Evolutionary conservation across 768 basidiomycete species (phyloP).

Genomic region (Clavaria fumosa): DNA sequence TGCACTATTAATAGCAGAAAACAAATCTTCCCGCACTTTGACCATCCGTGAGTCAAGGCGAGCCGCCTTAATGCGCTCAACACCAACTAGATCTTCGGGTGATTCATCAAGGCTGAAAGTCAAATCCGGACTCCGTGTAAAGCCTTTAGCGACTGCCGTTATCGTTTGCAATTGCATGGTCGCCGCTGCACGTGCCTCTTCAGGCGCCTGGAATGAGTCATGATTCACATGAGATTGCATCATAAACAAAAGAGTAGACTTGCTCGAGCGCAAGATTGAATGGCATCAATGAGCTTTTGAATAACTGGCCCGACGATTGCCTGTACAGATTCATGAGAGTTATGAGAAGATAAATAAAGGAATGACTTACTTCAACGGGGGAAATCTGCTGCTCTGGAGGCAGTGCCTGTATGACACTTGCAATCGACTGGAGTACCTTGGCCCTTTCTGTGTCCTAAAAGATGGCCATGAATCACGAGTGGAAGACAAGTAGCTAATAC

Average conservation of each 20-base stretch:
- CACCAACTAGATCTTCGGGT: conserved; percentile 34
- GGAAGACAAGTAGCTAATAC: not conserved
- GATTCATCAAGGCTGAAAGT: conserved; percentile 39
- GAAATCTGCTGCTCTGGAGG: conserved; percentile 64
- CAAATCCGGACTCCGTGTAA: conserved; percentile 66
- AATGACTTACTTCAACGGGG: conserved; percentile 46
- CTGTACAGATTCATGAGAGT: conserved; percentile 18
- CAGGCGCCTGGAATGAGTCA: conserved; percentile 35
- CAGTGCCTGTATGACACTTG: conserved; percentile 85
- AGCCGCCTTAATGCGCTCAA: conserved; percentile 39
- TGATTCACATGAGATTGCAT: not conserved
- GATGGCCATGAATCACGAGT: conserved; percentile 4
- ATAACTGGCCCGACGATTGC: conserved; percentile 67
- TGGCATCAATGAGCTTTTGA: conserved; percentile 45
- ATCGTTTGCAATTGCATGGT: conserved; percentile 68
- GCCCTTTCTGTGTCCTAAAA: conserved; percentile 67
- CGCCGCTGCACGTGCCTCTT: conserved; percentile 50
- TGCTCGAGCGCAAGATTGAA: conserved; percentile 41
- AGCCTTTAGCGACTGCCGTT: conserved; percentile 74
- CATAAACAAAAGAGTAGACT: conserved; percentile 8
- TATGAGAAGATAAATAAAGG: not conserved
- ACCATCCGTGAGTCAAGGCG: conserved; percentile 49
- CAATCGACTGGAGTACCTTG: conserved; percentile 84
- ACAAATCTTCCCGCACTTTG: conserved; percentile 51
- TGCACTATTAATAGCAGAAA: conserved; percentile 39